Evolutionary conservation across 768 basidiomycete genomes (phyloP), one percentile per base, ranked within the genome.

Genomic region (Amanita exitialis): DNA sequence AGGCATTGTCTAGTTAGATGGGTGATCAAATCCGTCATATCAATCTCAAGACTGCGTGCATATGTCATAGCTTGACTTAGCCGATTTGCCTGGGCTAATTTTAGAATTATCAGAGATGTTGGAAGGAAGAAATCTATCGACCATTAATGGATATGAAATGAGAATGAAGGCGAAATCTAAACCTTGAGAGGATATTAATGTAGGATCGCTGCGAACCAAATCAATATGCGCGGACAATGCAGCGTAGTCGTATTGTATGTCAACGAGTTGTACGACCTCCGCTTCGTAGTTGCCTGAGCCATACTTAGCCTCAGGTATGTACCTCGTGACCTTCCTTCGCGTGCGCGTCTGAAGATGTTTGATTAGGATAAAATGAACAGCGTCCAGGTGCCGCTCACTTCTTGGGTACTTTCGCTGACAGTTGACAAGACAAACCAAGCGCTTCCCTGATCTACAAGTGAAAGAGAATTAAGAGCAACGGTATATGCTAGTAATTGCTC

Each of bases 21-120:
- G 37, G 78, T 77, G 61, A 98, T 95, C 9, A 95, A 59, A 55
- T 90, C 86, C 3, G 82, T 80, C 86, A 97, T 89, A 63, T 96
- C 90, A 37, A 91, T 80, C 30, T 79, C 73, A 37, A 96, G 76
- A 41, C 78, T 79, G 30, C 79, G 76, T 2, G 90, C 93, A 25
- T 82, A 78, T 4, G 79, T 66, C 65, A 95, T 78, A 2, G 95
- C 95, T 47, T 78, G 71, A 57, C 83, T 87, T 65, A 88, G 94
- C 56, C 79, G 76, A 54, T 83, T 88, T 39, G 76, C 69, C 62
- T 96, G 88, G 4, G 85, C 82, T 47, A 94, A 74, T 54, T 86
- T 74, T 57, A 88, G 70, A 27, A 97, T 79, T 51, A 93, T 80
- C 51, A 86, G 77, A 16, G 74, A 60, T 38, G 80, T 74, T 13